These are phyloP conservation scores for Globisporangium orthogonon DNA, from an alignment of 352 stramenopile genomes.

Conservation along the genomic window DNA sequence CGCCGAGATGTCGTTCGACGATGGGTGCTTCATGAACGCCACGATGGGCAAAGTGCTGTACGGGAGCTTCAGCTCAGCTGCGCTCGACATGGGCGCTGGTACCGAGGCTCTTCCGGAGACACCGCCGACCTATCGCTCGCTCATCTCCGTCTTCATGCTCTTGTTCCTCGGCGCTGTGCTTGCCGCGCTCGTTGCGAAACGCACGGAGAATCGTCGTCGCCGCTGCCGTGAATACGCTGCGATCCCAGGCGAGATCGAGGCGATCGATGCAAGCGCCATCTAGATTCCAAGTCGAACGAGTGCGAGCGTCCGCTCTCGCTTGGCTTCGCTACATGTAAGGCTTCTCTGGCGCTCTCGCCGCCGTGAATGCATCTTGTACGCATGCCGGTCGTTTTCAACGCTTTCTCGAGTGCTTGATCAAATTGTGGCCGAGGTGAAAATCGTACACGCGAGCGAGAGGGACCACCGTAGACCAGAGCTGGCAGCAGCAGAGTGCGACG, in stretches of 20 bases:
- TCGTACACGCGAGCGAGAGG: too few relatives aligned
- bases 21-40: slow-evolving; percentile 7
- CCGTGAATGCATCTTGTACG: too few relatives aligned
- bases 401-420: too few relatives aligned
- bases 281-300: neutral
- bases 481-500: too few relatives aligned
- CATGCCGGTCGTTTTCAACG: too few relatives aligned
- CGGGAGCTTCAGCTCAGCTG: neutral
- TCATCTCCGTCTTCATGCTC: neutral
- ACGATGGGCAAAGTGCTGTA: slow-evolving; percentile 8
- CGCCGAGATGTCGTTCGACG: neutral
- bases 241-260: slow-evolving; percentile 4
- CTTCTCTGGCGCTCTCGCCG: too few relatives aligned
- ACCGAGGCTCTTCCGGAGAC: neutral
- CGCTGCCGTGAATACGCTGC: slow-evolving; percentile 7
- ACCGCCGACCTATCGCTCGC: neutral
- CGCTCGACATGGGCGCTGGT: slow-evolving; percentile 2
- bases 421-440: too few relatives aligned
- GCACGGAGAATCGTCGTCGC: neutral
- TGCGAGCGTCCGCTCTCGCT: too few relatives aligned
- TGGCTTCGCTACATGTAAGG: too few relatives aligned
- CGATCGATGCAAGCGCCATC: slow-evolving; percentile 1
- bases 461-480: too few relatives aligned
- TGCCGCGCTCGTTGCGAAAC: slow-evolving; percentile 2
- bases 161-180: neutral